Base-by-base conservation (phyloP, 164 flowering plant genomes). In the Dillenia suffruticosa region DNA sequence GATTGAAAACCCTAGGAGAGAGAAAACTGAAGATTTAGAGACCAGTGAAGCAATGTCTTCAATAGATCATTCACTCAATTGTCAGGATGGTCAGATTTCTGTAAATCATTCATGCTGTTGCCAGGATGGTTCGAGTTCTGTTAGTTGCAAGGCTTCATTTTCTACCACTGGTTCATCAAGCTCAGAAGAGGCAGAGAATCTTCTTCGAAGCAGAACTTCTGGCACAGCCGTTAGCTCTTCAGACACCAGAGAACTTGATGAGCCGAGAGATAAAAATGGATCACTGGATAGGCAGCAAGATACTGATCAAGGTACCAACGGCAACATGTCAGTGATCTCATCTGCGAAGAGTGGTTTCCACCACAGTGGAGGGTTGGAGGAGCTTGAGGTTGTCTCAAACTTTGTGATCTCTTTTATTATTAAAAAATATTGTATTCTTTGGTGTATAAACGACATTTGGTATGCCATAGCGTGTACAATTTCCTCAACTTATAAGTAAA, bases 321-420 rank as follows among this genome's bases (percentile, higher is more conserved):
- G 54, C 56, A 63, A 61, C 59, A 12, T 56, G 0, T 8, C 48
- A 15, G 74, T 53, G 10, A 58, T 80, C 45, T 70, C 62, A 48
- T 45, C 47, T 19, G 50, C 60, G 53, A 70, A 65, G 57, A 43
- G 32, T 5, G 5, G 32, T 26, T 2, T 2, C 32, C 0, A 26
- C 5, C 3, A 26, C 32, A 55, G 61, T 60, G 17, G 19, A 52
- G 61, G 74, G 68, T 61, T 84, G 51, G 97, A 88, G 72, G 97
- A 90, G 77, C 95, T 90, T 64, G 95, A 88, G 97, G 97, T 88
- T 40, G 62, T 64, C 1, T 66, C 47, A 56, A 50, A 53, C 70
- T 59, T 46, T 61, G 10, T 51, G 14, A 49, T 52, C 45, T 48
- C 46, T 54, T 49, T 55, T 19, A 8, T 1, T 7, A 12, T 46